Evolutionary conservation across 106 monocot genomes (phyloP).

Genomic region (Dendrobium catenatum): DNA sequence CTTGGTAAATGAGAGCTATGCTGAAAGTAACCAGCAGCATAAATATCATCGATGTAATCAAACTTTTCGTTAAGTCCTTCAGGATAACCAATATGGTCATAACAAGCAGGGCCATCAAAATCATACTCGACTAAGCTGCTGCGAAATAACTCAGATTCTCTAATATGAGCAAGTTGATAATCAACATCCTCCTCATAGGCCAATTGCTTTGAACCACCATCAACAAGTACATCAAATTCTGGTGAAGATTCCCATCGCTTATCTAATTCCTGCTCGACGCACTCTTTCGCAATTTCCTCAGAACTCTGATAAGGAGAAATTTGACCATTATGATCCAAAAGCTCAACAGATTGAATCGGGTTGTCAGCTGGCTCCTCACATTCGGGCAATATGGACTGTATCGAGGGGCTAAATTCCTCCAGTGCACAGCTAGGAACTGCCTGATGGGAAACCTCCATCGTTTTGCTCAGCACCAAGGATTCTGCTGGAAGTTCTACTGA

Average conservation of each 20-base stretch:
- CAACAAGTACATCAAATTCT: slow-evolving; percentile 55
- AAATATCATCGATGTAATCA: slow-evolving; percentile 13
- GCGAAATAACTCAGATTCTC: slow-evolving; percentile 19
- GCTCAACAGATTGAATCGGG: slow-evolving; percentile 1
- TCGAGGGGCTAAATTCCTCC: slow-evolving; percentile 24
- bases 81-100: slow-evolving; percentile 18
- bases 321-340: slow-evolving; percentile 11
- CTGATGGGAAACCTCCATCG: too few relatives aligned
- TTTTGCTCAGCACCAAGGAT: slow-evolving; percentile 11
- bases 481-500: slow-evolving; percentile 18
- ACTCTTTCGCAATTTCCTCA: slow-evolving; percentile 19
- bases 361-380: slow-evolving; percentile 22
- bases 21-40: slow-evolving; percentile 18
- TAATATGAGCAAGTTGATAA: slow-evolving; percentile 22
- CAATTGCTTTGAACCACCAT: slow-evolving; percentile 32
- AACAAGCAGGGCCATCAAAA: slow-evolving; percentile 15
- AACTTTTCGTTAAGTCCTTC: slow-evolving; percentile 20
- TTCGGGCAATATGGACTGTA: slow-evolving; percentile 17
- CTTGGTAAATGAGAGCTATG: background rate
- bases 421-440: too few relatives aligned
- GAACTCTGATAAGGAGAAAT: slow-evolving; percentile 20
- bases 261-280: slow-evolving; percentile 20
- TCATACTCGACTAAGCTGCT: slow-evolving; percentile 13
- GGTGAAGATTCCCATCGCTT: slow-evolving; percentile 48
- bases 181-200: slow-evolving; percentile 33